Conservation (phyloP, 2,329 filamentous ascomycete genomes). For the Phyllosticta citriasiana region DNA sequence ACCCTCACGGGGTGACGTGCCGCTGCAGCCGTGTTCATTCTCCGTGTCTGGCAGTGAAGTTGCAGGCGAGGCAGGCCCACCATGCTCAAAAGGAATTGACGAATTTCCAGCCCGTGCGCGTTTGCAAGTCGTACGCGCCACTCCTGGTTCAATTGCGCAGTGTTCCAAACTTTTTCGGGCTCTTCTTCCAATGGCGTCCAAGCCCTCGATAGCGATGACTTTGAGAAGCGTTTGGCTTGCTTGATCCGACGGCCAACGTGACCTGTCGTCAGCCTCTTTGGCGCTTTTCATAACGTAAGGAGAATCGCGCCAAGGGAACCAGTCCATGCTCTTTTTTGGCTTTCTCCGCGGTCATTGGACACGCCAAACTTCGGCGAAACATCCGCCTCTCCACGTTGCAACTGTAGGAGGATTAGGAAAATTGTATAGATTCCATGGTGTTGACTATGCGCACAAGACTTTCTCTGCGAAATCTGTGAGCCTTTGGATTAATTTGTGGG, state of each 20-base stretch:
- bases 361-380: background rate
- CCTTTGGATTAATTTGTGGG: background rate
- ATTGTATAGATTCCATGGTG: conserved; percentile 1
- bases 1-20: background rate
- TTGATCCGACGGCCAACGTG: conserved; percentile 1
- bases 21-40: background rate
- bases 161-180: background rate
- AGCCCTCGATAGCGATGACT: background rate
- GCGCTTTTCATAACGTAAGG: conserved; percentile 9
- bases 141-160: background rate
- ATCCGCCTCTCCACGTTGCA: background rate
- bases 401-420: background rate
- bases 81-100: background rate
- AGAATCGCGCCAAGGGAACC: background rate
- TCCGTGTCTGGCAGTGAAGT: background rate
- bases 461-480: background rate
- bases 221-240: conserved; percentile 1
- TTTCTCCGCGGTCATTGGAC: conserved; percentile 5
- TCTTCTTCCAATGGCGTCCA: conserved; percentile 1
- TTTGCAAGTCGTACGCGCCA: background rate
- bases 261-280: background rate
- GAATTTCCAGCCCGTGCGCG: background rate
- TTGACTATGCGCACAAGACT: background rate
- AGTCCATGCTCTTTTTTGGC: background rate
- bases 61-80: background rate